Evolutionary conservation across 2,329 filamentous ascomycete species (phyloP).

Genomic region (Arthrobotrys sphaeroides): DNA sequence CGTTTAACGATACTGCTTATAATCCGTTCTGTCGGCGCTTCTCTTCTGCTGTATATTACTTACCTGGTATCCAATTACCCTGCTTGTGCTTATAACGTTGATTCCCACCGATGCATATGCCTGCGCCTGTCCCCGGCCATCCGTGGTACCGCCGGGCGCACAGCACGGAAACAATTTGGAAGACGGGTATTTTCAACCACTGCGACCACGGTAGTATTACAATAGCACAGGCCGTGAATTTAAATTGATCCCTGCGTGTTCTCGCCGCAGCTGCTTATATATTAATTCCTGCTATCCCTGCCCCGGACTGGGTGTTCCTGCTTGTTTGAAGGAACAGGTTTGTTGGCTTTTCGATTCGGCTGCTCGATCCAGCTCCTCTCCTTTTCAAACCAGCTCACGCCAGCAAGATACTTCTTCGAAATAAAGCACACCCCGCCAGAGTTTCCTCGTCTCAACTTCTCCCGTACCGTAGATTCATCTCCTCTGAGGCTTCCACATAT

Average conservation of each 20-base stretch:
- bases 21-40: neutral
- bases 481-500: neutral
- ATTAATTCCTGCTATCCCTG: neutral
- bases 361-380: constrained; percentile 37
- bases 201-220: neutral
- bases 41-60: constrained; percentile 33
- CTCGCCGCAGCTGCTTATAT: neutral
- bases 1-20: constrained; percentile 8
- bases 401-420: neutral
- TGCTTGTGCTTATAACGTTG: neutral
- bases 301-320: constrained; percentile 19
- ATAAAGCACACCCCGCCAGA: neutral
- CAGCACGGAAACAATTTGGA: constrained; percentile 14
- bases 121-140: too few species aligned
- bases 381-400: constrained; percentile 26
- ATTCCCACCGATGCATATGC: neutral
- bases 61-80: too few species aligned
- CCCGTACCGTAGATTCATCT: neutral
- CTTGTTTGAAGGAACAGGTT: constrained; percentile 10
- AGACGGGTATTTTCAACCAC: neutral
- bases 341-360: constrained; percentile 11
- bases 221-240: neutral
- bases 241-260: neutral
- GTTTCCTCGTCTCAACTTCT: neutral
- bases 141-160: neutral